Evolutionary conservation across 208 protist genomes (phyloP).

Genomic region (Acanthamoeba healyi): DNA sequence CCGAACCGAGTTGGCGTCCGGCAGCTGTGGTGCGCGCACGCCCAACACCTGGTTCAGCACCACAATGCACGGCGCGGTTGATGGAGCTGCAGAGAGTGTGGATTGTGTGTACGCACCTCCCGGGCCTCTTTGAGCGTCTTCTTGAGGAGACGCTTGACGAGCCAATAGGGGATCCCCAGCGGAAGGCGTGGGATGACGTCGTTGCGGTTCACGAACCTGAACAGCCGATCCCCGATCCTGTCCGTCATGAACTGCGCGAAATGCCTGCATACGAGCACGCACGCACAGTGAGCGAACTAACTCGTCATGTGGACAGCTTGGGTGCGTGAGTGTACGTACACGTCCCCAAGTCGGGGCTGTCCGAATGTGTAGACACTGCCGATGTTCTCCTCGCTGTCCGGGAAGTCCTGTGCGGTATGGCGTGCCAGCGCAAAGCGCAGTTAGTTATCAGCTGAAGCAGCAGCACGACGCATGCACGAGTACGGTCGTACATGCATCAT

Average conservation of each 20-base stretch:
- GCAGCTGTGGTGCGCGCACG: not conserved
- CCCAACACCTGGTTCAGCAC: not conserved
- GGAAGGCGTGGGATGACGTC: conserved; percentile 57
- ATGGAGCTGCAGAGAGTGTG: too few relatives aligned
- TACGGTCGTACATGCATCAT: not conserved
- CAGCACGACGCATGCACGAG: not conserved
- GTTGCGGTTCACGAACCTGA: conserved; percentile 27
- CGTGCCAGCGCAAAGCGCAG: too few relatives aligned
- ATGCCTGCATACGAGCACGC: not conserved
- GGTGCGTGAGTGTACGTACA: not conserved
- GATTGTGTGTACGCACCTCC: not conserved
- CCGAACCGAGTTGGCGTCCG: not conserved
- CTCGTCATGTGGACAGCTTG: too few relatives aligned
- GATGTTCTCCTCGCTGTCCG: conserved; percentile 25
- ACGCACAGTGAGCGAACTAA: too few relatives aligned
- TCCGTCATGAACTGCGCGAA: conserved; percentile 33
- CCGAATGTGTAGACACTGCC: conserved; percentile 26
- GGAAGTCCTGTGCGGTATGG: conserved; percentile 14
- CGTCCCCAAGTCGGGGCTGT: conserved; percentile 5
- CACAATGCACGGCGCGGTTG: too few relatives aligned
- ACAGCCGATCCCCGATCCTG: not conserved
- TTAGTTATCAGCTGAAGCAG: too few relatives aligned
- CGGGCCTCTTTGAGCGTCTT: not conserved
- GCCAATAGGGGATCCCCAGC: conserved; percentile 26
- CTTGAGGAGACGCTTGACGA: conserved; percentile 23